These are phyloP conservation scores for Solanum chaucha DNA, from an alignment of 257 asterid species.

Conservation along the genomic window DNA sequence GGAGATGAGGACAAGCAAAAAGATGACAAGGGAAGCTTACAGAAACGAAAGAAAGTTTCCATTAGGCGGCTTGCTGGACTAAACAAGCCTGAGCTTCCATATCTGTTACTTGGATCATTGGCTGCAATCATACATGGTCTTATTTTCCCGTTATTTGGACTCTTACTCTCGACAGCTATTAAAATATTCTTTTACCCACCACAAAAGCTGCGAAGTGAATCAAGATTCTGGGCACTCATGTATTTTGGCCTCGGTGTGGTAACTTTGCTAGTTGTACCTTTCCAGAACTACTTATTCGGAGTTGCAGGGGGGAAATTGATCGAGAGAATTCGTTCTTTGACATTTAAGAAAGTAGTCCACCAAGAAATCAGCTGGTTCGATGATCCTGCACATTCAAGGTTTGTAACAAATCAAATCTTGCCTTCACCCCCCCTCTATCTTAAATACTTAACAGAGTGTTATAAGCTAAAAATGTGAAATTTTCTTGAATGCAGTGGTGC, in stretches of 20 bases:
- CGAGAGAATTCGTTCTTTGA: slow-evolving; percentile 51
- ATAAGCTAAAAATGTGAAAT: neutral
- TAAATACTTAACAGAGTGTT: neutral
- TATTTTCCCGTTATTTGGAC: slow-evolving; percentile 61
- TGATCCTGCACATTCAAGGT: slow-evolving; percentile 87
- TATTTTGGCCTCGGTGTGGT: slow-evolving; percentile 28
- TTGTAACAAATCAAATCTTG: neutral
- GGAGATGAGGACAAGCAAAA: slow-evolving; percentile 8
- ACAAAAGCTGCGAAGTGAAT: slow-evolving; percentile 26
- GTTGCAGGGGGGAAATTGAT: slow-evolving; percentile 74
- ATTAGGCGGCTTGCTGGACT: slow-evolving; percentile 37
- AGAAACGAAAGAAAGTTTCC: slow-evolving; percentile 28
- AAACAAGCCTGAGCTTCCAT: slow-evolving; percentile 57
- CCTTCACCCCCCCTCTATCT: neutral
- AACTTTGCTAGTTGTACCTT: slow-evolving; percentile 29
- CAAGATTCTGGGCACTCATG: slow-evolving; percentile 55
- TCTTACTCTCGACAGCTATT: slow-evolving; percentile 52
- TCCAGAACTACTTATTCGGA: slow-evolving; percentile 66
- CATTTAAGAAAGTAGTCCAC: slow-evolving; percentile 64
- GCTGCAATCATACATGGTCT: slow-evolving; percentile 55
- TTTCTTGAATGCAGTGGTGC: slow-evolving; percentile 54
- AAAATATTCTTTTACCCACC: slow-evolving; percentile 57
- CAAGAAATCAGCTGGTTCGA: slow-evolving; percentile 90
- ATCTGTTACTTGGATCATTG: slow-evolving; percentile 44
- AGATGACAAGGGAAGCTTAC: slow-evolving; percentile 4